phyloP scores from a whole-genome alignment of 2,329 filamentous ascomycete species.

The Lithohypha guttulata region DNA sequence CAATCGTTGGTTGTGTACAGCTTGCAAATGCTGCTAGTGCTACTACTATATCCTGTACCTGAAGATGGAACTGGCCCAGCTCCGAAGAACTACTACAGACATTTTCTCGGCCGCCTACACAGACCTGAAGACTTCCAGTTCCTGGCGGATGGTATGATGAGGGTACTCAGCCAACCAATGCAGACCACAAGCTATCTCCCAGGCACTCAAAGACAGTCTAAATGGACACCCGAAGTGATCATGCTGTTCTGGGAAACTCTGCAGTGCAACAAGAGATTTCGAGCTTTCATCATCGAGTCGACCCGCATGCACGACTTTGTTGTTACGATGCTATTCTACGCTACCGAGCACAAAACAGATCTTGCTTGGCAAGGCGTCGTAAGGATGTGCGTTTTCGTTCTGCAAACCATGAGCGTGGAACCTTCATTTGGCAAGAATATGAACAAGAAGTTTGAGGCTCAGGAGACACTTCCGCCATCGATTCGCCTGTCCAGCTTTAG shows the following conservation, averaged over 20 bases:
- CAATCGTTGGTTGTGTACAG: conserved; percentile 86
- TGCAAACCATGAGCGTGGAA: conserved; percentile 92
- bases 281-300: conserved; percentile 93
- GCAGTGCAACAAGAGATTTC: conserved; percentile 95
- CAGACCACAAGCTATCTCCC: conserved; percentile 82
- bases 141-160: conserved; percentile 84
- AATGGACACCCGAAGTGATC: conserved; percentile 88
- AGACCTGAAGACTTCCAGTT: conserved; percentile 96
- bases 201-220: conserved; percentile 65
- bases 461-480: conserved; percentile 71
- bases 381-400: conserved; percentile 91
- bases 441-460: conserved; percentile 78
- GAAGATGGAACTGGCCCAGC: conserved; percentile 55
- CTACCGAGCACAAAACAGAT: conserved; percentile 78
- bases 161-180: conserved; percentile 68
- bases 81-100: conserved; percentile 84
- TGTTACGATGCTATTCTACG: conserved; percentile 81
- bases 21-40: conserved; percentile 75
- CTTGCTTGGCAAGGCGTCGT: conserved; percentile 82
- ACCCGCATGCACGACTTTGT: conserved; percentile 88
- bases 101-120: conserved; percentile 82
- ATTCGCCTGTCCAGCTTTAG: conserved; percentile 77
- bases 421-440: conserved; percentile 79
- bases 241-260: conserved; percentile 96
- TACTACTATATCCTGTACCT: conserved; percentile 78